Evolutionary conservation across 305 asterid species (phyloP).

Genomic region (Nicotiana rustica): DNA sequence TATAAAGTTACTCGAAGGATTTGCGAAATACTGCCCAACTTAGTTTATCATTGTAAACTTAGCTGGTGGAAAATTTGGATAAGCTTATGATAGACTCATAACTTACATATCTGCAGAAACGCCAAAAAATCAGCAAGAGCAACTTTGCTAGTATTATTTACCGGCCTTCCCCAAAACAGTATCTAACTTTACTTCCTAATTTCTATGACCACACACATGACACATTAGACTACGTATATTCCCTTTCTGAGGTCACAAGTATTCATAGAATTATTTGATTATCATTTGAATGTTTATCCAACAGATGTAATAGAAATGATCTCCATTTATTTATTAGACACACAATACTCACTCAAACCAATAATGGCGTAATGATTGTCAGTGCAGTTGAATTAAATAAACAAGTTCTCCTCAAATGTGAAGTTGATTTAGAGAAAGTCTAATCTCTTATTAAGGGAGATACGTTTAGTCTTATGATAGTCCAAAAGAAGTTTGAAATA

Average conservation of each 20-base stretch:
- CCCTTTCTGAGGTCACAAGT: not conserved
- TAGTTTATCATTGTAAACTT: not conserved
- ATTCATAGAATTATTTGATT: not conserved
- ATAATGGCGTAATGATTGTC: not conserved
- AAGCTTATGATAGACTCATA: conserved; percentile 4
- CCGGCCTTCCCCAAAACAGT: not conserved
- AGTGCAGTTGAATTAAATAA: not conserved
- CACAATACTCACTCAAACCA: not conserved
- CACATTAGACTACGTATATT: not conserved
- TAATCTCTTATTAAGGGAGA: not conserved
- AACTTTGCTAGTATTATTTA: not conserved
- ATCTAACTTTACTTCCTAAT: not conserved
- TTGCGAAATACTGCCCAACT: not conserved
- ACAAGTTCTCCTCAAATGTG: conserved; percentile 10
- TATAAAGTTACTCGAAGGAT: not conserved
- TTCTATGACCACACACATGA: not conserved
- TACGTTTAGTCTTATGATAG: not conserved
- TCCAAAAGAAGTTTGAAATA: not conserved
- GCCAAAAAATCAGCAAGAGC: not conserved
- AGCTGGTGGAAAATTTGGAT: not conserved
- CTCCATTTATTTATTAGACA: not conserved
- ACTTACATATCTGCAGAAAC: not conserved
- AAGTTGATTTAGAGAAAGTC: conserved; percentile 8
- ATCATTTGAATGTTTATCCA: not conserved
- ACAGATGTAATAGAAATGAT: not conserved